Base-by-base conservation (phyloP, 2,329 filamentous ascomycete genomes). In the Xylariales sp. region DNA sequence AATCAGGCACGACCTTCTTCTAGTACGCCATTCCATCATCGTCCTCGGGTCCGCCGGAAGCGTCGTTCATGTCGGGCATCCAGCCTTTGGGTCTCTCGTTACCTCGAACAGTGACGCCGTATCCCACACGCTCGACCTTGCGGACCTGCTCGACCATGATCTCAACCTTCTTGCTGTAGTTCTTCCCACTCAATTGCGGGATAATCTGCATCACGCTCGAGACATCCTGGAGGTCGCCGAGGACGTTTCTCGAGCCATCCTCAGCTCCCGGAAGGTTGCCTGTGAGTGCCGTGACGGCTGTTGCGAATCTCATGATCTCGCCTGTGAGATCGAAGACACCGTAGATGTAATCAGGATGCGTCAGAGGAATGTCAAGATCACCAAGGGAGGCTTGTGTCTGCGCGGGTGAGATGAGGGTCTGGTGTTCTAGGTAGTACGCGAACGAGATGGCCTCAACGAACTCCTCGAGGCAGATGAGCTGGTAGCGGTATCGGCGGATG, bases 281-380 rank as follows among this genome's bases (percentile, higher is more conserved):
- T 6, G 71, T 82, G 4, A 89, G 85, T 1, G 89, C 89, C 60
- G 95, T 86, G 19, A 82, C 81, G 5, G 90, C 90, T 38, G 95
- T 93, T 0, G 88, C 89, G 64, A 96, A 97, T 21, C 90, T 79
- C 93, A 98, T 98, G 70, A 97, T 74, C 68, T 98, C 93, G 28
- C 93, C 93, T 1, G 90, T 90, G 52, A 97, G 77, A 62, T 98
- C 93, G 57, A 95, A 96, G 3, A 98, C 66, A 7, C 91, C 93
- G 48, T 93, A 83, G 44, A 95, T 67, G 59, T 95, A 97, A 63
- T 98, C 93, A 42, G 91, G 80, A 19, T 82, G 74, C 2, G 86
- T 88, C 15, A 96, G 70, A 1, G 71, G 55, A 3, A 96, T 74
- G 1, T 71, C 73, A 0, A 66, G 60, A 2, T 46, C 41, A 5